phyloP scores from a whole-genome alignment of 2,329 filamentous ascomycete species.

The Penicillium oxalicum region DNA sequence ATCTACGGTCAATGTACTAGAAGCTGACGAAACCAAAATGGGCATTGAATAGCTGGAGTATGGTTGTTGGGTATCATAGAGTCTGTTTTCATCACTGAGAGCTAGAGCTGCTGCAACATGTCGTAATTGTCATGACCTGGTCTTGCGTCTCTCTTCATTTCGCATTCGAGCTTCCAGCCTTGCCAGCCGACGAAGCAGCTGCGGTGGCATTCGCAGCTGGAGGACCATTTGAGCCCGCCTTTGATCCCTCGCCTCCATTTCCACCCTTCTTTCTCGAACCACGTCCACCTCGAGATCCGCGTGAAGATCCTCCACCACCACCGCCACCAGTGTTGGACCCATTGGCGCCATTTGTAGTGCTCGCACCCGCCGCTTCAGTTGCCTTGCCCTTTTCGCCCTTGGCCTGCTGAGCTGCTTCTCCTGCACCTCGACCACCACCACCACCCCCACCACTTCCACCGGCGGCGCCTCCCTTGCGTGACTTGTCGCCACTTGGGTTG shows the following conservation, averaged over 20 bases:
- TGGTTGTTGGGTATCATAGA: no score
- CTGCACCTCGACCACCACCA: slow-evolving; percentile 16
- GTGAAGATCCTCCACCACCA: slow-evolving; percentile 10
- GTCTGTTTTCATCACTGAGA: no score
- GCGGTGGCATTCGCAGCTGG: background rate
- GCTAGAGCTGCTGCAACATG: background rate
- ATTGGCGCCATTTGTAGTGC: background rate
- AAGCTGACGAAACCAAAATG: no score
- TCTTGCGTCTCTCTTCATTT: background rate
- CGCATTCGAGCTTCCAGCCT: background rate
- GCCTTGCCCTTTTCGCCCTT: slow-evolving; percentile 11
- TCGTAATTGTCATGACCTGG: background rate
- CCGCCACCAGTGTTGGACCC: background rate
- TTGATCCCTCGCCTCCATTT: slow-evolving; percentile 7
- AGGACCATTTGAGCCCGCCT: slow-evolving; percentile 6
- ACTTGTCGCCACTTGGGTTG: slow-evolving; percentile 29
- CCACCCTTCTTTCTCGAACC: slow-evolving; percentile 17
- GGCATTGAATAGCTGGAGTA: no score
- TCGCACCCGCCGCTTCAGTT: background rate
- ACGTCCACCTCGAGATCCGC: slow-evolving; percentile 20
- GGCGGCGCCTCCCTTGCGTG: slow-evolving; percentile 25
- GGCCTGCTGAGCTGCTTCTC: slow-evolving; percentile 16
- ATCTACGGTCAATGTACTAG: no score
- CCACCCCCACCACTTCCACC: slow-evolving; percentile 11
- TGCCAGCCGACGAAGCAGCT: background rate